These are phyloP conservation scores for Bipolaris bicolor DNA, from an alignment of 2,329 filamentous ascomycete species.

Conservation along the genomic window DNA sequence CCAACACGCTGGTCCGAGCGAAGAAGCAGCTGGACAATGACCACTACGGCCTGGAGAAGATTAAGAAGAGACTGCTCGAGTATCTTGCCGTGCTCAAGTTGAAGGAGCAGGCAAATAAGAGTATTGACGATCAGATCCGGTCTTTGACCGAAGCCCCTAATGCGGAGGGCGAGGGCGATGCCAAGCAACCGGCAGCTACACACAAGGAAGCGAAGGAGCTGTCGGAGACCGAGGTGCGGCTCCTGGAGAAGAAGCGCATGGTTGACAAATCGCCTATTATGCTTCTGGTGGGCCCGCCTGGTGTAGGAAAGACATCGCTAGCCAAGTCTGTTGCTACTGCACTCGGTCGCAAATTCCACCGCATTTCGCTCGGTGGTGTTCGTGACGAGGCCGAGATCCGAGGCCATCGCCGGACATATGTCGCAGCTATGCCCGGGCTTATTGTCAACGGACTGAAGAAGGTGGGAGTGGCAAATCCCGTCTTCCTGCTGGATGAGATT, in stretches of 20 bases:
- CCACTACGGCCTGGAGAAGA: conserved; percentile 94
- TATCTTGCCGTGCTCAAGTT: conserved; percentile 95
- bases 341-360: conserved; percentile 92
- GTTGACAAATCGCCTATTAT: conserved; percentile 96
- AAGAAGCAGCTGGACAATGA: conserved; percentile 92
- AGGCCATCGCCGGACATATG: conserved; percentile 92
- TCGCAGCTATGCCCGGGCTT: conserved; percentile 97
- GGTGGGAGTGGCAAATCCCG: conserved; percentile 92
- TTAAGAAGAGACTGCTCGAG: conserved; percentile 94
- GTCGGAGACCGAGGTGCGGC: conserved; percentile 66
- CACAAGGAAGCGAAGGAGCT: conserved; percentile 49
- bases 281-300: conserved; percentile 88
- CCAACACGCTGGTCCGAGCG: conserved; percentile 77
- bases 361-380: conserved; percentile 94
- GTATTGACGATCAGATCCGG: conserved; percentile 78
- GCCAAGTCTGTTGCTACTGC: conserved; percentile 92
- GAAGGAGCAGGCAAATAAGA: conserved; percentile 88
- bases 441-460: conserved; percentile 94
- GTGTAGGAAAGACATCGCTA: conserved; percentile 93
- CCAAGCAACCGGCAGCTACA: conserved; percentile 47
- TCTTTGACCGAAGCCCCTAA: conserved; percentile 55
- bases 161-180: conserved; percentile 42
- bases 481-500: conserved; percentile 95
- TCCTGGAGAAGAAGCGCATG: conserved; percentile 81
- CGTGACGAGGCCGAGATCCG: conserved; percentile 96